Evolutionary conservation across 495 filamentous ascomycete species (phyloP), one percentile per base, ranked within the genome.

Genomic region (Symbiotaphrina buchneri): DNA sequence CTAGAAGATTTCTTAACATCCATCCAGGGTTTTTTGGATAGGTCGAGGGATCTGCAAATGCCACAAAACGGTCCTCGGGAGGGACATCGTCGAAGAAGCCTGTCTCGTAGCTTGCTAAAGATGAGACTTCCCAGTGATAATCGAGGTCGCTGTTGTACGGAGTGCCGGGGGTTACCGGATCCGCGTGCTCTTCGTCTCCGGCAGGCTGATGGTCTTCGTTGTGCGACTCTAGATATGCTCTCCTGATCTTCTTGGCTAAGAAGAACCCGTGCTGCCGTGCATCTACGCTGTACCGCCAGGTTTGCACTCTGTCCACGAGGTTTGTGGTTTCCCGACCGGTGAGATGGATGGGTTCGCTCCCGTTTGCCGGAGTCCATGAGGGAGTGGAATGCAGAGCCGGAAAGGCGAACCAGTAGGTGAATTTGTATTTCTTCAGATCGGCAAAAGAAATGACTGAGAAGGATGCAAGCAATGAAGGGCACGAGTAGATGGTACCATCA

Each of bases 391-490:
- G 81, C 16, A 97, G 59, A 27, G 87, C 80, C 10, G 87, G 87
- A 45, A 87, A 97, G 1, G 69, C 87, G 48, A 94, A 93, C 68
- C 84, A 84, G 50, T 93, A 92, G 17, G 71, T 75, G 41, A 95
- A 94, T 32, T 65, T 74, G 53, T 93, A 94, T 45, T 83, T 91
- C 54, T 97, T 97, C 15, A 97, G 59, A 47, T 95, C 81, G 27
- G 87, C 85, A 48, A 80, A 97, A n/a, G 79, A 91, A 27, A 94
- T 68, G 25, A 87, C 67, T 5, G 72, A 54, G 51, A 94, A 95
- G 6, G 76, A 83, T 1, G 81, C 65, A 11, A 97, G 68, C 6
- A 95, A 59, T 18, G 85, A 92, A 8, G 90, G 87, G 19, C 80
- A 78, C 7, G 80, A 84, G 49, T 84, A 93, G 39, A 97, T 93